A percentile compares a stretch with the other conserved stretches of the same genome.
These are phyloP conservation scores for Phytophthora constricta DNA, from an alignment of 352 stramenopile species.

Conservation along the genomic window DNA sequence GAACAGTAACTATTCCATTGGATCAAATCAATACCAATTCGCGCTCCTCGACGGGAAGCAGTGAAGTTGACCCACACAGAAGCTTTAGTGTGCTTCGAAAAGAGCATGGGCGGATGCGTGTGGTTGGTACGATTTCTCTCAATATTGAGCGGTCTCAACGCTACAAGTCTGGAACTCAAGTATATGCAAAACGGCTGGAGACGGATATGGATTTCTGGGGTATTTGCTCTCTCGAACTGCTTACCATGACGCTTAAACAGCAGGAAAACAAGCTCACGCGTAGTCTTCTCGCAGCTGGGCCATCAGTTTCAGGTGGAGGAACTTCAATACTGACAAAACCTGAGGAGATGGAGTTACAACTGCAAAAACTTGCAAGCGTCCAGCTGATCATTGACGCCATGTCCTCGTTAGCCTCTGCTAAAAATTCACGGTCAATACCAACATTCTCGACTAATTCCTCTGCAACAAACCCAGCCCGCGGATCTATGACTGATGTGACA, in stretches of 20 bases:
- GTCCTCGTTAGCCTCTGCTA: conserved; percentile 39
- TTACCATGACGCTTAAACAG: conserved; percentile 48
- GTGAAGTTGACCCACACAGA: neutral
- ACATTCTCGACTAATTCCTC: neutral
- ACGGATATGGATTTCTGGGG: conserved; percentile 48
- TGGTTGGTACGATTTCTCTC: conserved; percentile 67
- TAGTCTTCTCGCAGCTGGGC: conserved; percentile 53
- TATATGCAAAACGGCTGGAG: conserved; percentile 45
- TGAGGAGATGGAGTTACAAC: conserved; percentile 53
- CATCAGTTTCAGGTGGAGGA: conserved; percentile 32
- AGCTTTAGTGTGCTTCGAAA: conserved; percentile 40
- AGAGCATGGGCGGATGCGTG: conserved; percentile 26
- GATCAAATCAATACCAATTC: conserved; percentile 14
- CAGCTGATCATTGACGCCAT: conserved; percentile 52
- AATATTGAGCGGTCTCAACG: conserved; percentile 35
- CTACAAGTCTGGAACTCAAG: conserved; percentile 18
- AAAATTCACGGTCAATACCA: neutral
- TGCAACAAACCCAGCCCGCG: too few relatives aligned
- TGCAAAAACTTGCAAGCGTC: conserved; percentile 60
- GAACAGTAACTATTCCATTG: conserved; percentile 48
- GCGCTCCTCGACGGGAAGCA: neutral
- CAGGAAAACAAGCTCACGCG: conserved; percentile 51
- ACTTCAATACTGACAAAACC: conserved; percentile 37
- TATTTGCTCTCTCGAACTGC: conserved; percentile 56
- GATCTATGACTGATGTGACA: neutral